Base-by-base conservation (phyloP, 176 grass and related monocot genomes). In the Poa pratensis region DNA sequence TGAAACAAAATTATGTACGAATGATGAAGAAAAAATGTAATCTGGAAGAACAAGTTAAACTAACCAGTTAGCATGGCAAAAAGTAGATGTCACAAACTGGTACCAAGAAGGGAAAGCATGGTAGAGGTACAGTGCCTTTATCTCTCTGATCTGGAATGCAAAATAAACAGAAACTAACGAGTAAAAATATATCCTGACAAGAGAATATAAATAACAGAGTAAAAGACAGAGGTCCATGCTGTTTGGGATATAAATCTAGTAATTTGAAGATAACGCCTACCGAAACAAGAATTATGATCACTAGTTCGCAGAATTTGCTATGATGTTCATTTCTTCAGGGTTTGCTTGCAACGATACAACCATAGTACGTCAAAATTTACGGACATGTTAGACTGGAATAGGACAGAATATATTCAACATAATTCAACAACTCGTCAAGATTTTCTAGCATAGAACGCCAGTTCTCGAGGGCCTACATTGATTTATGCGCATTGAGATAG, bases 11-110 rank as follows among this genome's bases (percentile, higher is more conserved):
- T 53, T 68, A 72, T 19, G 30, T 69, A 90, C 6, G 24, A 69
- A 52, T 51, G 16, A 65, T 9, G 10, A 43, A 43, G 8, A n/a
- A 71, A 87, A 24, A 85, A 12, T 37, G 22, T 14, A 58, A 73
- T 18, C 18, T 81, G 39, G 23, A 81, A 71, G 20, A 68, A n/a
- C 15, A 40, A 78, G 77, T 74, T 73, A 59, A 89, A 80, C 86
- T 89, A 77, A 99, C 96, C 93, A 99, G 83, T 86, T 96, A 63
- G 93, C 96, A 88, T 99, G 96, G 70, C 96, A 99, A 83, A 99
- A 99, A 30, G 91, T 96, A 73, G 96, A 89, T 80, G 96, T 96
- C 30, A 96, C 90, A 84, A 99, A 99, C 79, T 99, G 93, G 69
- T 88, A 99, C 96, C 96, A 99, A 61, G 80, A 46, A 51, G 96